Evolutionary conservation across 257 asterid species (phyloP), one percentile per base, ranked within the genome.

Genomic region (Anisodus acutangulus): DNA sequence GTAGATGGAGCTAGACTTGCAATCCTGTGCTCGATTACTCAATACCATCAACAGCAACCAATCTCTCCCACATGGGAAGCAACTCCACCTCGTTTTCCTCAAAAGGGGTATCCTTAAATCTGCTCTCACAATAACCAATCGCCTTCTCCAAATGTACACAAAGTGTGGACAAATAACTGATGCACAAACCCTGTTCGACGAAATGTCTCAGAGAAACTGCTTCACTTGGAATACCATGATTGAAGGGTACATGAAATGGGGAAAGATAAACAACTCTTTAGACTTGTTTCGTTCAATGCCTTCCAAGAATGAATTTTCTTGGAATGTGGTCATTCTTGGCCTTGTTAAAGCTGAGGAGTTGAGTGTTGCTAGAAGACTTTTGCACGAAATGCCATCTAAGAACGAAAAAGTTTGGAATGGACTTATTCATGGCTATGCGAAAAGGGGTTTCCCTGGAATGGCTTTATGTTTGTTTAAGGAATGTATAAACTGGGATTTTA

Each of bases 171-270:
- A 83, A 63, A 57, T 91, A 11, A 41, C 67, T 0, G 92, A 92
- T 45, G 97, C 95, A 8, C 88, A 85, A 0, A 84, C 70, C 2
- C 85, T 94, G 94, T 95, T 95, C 19, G 98, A 91, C 45, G 97
- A 95, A 86, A 94, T 94, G 92, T 86, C 93, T 82, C 85, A 88
- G 1, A 89, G 93, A 86, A 95, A 92, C 41, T 63, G 74, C 64
- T 95, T 94, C 90, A 85, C 96, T 71, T 94, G 96, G 97, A 95
- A 93, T 80, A 88, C 92, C 62, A 87, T 95, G 88, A 90, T 94
- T 35, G 99, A 94, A 87, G 95, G 96, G 41, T 91, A 89, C 19
- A 91, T 96, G 54, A 92, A 91, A 85, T 37, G 69, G 7, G 93
- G 92, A 0, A 80, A 78, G 13, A 84, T 60, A n/a, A 68, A 64